These are phyloP conservation scores for Cubamyces lactineus DNA, from an alignment of 768 basidiomycete species.

Conservation along the genomic window DNA sequence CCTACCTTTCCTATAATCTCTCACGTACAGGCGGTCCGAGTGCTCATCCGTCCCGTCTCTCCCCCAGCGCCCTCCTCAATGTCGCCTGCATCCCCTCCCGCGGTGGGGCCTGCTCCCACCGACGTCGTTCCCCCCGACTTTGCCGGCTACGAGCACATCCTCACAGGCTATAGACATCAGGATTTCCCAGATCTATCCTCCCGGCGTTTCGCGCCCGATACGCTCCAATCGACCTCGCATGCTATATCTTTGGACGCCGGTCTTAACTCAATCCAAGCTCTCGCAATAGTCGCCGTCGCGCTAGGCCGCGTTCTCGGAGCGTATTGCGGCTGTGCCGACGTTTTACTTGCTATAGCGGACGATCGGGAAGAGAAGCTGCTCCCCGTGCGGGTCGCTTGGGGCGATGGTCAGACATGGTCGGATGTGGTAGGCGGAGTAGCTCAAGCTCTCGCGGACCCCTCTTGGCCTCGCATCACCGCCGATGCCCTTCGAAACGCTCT, in stretches of 20 bases:
- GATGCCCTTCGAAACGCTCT: constrained; percentile 12
- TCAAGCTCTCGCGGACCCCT: constrained; percentile 3
- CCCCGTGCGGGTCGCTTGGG: constrained; percentile 20
- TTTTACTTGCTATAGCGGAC: constrained; percentile 15
- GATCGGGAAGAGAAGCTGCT: constrained; percentile 7
- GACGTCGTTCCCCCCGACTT: constrained; percentile 1
- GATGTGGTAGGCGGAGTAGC: neutral
- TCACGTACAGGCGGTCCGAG: constrained; percentile 22
- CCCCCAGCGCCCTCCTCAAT: constrained; percentile 8
- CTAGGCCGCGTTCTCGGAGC: constrained; percentile 24
- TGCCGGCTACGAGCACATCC: constrained; percentile 16
- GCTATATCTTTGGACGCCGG: constrained; percentile 4
- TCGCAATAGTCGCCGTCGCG: constrained; percentile 10
- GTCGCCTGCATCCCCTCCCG: constrained; percentile 7
- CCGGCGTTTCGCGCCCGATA: constrained; percentile 21
- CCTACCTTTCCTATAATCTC: constrained; percentile 2
- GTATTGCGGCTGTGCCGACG: constrained; percentile 23
- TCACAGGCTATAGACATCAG: constrained; percentile 23
- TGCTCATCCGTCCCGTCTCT: constrained; percentile 9
- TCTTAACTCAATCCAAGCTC: neutral
- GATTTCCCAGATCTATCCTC: constrained; percentile 28
- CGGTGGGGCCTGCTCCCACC: constrained; percentile 10
- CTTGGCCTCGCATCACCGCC: constrained; percentile 7
- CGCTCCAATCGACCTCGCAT: constrained; percentile 12
- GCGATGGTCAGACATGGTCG: constrained; percentile 12